Base-by-base conservation (phyloP, 208 protist genomes). In the Spongospora subterranea region DNA sequence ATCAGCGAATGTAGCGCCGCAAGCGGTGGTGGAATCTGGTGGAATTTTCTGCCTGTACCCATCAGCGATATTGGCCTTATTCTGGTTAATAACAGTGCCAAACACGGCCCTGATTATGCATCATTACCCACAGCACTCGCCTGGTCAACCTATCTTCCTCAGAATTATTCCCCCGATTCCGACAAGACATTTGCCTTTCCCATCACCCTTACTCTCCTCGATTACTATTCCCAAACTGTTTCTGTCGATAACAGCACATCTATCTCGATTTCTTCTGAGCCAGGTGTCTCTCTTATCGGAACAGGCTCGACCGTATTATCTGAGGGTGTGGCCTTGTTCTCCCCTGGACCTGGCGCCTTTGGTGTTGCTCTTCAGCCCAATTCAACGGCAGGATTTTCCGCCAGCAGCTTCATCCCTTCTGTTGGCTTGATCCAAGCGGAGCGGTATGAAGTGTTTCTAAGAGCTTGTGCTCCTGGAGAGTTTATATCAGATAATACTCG, bases 11-110 rank as follows among this genome's bases (percentile, higher is more conserved):
- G 71, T 82, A n/a, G 17, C 13, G 71, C 71, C 13, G 17, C 71
- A 35, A 39, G 17, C n/a, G 71, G 71, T 82, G 71, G 71, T 82
- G 71, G 6, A 40, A 6, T 82, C 71, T 82, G n/a, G 6, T 82
- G 6, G 6, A n/a, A 82, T 43, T 35, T 39, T 6, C 6, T 45
- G 71, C 35, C 71, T 13, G 17, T n/a, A 39, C 71, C 71, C 13
- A 40, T 43, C 17, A 35, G 13, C 17, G 17, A n/a, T 17, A 40
- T 6, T 6, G n/a, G 17, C 17, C 35, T 82, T 43, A n/a, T 6
- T 6, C n/a, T n/a, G n/a, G 35, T 17, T n/a, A n/a, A 35, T n/a
- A 82, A 82, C 71, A 20, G 13, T 35, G 71, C 17, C 71, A 82
- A 82, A 43, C 35, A 35, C 6, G 71, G 71, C 13, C 71, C 6